phyloP scores from a whole-genome alignment of 768 basidiomycete genomes.

The Tylopilus sp. region DNA sequence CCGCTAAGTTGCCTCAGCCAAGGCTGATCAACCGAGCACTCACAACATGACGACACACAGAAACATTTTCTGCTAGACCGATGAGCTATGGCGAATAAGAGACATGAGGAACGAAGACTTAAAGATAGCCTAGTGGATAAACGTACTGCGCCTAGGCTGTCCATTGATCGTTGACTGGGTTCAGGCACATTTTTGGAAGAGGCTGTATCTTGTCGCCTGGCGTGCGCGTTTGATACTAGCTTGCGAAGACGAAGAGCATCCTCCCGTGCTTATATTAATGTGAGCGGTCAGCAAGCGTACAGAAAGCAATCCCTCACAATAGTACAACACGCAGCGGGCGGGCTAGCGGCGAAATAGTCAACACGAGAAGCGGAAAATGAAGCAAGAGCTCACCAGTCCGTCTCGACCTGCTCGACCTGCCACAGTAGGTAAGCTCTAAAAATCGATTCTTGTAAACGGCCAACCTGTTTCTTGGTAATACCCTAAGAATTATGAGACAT shows the following conservation, averaged over 20 bases:
- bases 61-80: constrained; percentile 55
- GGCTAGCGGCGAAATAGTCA: constrained; percentile 41
- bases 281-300: neutral
- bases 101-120: constrained; percentile 16
- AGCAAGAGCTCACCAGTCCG: constrained; percentile 48
- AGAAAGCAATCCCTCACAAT: constrained; percentile 47
- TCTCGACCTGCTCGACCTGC: constrained; percentile 79
- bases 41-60: constrained; percentile 70
- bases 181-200: constrained; percentile 47
- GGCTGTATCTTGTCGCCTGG: constrained; percentile 42
- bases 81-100: constrained; percentile 34
- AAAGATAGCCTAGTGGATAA: neutral
- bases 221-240: constrained; percentile 46
- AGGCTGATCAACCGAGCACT: constrained; percentile 20
- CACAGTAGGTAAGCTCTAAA: constrained; percentile 4
- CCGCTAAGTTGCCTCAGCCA: neutral
- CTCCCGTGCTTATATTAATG: constrained; percentile 57
- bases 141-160: constrained; percentile 62
- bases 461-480: constrained; percentile 86
- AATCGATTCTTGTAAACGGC: constrained; percentile 8
- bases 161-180: constrained; percentile 63
- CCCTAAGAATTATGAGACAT: constrained; percentile 38
- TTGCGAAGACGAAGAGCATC: constrained; percentile 56
- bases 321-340: constrained; percentile 78
- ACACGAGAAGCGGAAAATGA: neutral